Evolutionary conservation across 2,329 filamentous ascomycete genomes (phyloP).

Genomic region (Didymellaceae sp.): DNA sequence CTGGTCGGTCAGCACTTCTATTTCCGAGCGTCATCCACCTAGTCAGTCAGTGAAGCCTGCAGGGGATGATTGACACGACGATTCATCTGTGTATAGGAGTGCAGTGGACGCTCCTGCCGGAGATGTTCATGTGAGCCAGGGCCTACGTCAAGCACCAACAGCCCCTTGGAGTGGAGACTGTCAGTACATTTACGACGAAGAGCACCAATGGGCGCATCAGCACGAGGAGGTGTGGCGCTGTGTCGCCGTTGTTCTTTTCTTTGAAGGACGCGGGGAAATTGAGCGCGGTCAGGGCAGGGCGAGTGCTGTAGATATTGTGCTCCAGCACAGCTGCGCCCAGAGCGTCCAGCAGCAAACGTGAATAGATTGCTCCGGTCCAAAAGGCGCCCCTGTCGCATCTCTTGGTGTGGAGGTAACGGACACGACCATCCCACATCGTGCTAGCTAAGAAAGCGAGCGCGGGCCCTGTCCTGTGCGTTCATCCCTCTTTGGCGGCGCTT

Average conservation of each 20-base stretch:
- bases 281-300: neutral
- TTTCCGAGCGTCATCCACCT: slow-evolving; percentile 5
- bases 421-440: slow-evolving; percentile 7
- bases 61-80: neutral
- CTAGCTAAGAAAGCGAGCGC: slow-evolving; percentile 14
- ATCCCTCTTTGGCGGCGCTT: slow-evolving; percentile 15
- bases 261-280: slow-evolving; percentile 10
- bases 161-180: slow-evolving; percentile 12
- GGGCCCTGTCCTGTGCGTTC: slow-evolving; percentile 19
- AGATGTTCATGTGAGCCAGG: slow-evolving; percentile 13
- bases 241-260: slow-evolving; percentile 11
- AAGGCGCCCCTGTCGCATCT: slow-evolving; percentile 16
- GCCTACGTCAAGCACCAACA: slow-evolving; percentile 9
- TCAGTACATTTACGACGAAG: neutral
- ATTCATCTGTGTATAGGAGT: neutral
- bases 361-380: slow-evolving; percentile 12
- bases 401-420: slow-evolving; percentile 14
- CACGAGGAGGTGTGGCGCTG: slow-evolving; percentile 1
- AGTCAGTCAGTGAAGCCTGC: neutral
- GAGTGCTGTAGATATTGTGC: neutral
- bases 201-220: slow-evolving; percentile 1
- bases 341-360: slow-evolving; percentile 3
- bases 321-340: slow-evolving; percentile 1
- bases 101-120: neutral
- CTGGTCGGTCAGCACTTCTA: slow-evolving; percentile 16